phyloP scores from a whole-genome alignment of 805 yeast species.

The Candida sanyiensis region DNA sequence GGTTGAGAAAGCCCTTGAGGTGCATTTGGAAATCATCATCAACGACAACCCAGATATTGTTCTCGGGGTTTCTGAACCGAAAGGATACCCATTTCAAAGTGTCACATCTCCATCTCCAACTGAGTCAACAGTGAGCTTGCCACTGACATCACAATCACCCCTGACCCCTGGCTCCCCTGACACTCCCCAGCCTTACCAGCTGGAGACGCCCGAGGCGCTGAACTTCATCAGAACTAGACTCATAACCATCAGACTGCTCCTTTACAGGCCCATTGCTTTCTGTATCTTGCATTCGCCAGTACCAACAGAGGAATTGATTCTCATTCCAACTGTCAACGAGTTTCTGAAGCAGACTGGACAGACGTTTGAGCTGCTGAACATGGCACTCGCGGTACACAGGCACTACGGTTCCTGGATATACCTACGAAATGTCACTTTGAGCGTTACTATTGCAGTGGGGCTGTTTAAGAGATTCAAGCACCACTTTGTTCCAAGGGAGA shows the following conservation, averaged over 20 bases:
- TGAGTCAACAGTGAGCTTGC: neutral
- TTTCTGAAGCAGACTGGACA: conserved; percentile 17
- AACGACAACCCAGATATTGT: conserved; percentile 11
- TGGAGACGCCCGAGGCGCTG: conserved; percentile 19
- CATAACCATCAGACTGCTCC: conserved; percentile 17
- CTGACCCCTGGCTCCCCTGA: no score
- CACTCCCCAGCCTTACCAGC: neutral
- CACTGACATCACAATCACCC: conserved; percentile 17
- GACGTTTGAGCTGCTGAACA: conserved; percentile 17
- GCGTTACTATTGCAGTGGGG: conserved; percentile 8
- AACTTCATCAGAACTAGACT: conserved; percentile 20
- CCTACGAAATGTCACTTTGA: conserved; percentile 14
- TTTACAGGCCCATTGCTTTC: conserved; percentile 21
- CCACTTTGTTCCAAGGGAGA: conserved; percentile 10
- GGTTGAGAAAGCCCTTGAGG: conserved; percentile 17
- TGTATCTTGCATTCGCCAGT: conserved; percentile 15
- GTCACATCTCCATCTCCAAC: conserved; percentile 1
- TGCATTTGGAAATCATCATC: conserved; percentile 14
- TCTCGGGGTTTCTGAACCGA: conserved; percentile 16
- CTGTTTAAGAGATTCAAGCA: conserved; percentile 13
- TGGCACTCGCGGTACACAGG: conserved; percentile 22
- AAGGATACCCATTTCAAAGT: conserved; percentile 19
- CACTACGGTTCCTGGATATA: conserved; percentile 26
- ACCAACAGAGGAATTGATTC: conserved; percentile 6
- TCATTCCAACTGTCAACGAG: conserved; percentile 13